Conservation (phyloP, 2,329 filamentous ascomycete species). For the Plectosphaerella plurivora region DNA sequence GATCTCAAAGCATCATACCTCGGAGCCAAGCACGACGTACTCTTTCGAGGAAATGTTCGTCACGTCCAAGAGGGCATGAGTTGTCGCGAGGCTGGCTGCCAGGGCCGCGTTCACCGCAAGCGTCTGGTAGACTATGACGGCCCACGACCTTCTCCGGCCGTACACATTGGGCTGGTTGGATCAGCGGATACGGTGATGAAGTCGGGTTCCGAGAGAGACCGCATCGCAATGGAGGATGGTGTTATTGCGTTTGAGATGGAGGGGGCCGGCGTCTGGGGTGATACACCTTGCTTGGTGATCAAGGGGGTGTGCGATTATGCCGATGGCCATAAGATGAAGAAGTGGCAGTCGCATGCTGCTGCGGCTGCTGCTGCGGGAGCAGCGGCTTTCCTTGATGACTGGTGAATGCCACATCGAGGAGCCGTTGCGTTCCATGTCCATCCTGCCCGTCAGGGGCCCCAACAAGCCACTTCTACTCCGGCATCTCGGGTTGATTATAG, state of each 20-base stretch:
- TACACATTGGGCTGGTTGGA: conserved; percentile 26
- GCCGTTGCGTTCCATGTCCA: no score
- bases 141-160: conserved; percentile 9
- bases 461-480: no score
- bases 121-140: conserved; percentile 6
- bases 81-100: conserved; percentile 6
- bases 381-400: no score
- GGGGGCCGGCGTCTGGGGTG: conserved; percentile 22
- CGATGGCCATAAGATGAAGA: conserved; percentile 31
- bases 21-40: conserved; percentile 9
- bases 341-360: conserved; percentile 12
- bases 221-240: conserved; percentile 15
- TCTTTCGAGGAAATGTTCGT: conserved; percentile 12
- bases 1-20: conserved; percentile 8
- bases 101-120: conserved; percentile 2
- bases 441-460: no score
- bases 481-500: no score
- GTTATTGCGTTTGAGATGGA: conserved; percentile 30
- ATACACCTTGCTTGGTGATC: conserved; percentile 29
- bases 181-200: conserved; percentile 36
- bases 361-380: no score
- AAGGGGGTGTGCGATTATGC: conserved; percentile 34
- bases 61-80: conserved; percentile 9
- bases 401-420: no score
- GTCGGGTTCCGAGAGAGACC: conserved; percentile 28